Base-by-base conservation (phyloP, 192 early-diverging fungal species). In the Backusella australiensis region DNA sequence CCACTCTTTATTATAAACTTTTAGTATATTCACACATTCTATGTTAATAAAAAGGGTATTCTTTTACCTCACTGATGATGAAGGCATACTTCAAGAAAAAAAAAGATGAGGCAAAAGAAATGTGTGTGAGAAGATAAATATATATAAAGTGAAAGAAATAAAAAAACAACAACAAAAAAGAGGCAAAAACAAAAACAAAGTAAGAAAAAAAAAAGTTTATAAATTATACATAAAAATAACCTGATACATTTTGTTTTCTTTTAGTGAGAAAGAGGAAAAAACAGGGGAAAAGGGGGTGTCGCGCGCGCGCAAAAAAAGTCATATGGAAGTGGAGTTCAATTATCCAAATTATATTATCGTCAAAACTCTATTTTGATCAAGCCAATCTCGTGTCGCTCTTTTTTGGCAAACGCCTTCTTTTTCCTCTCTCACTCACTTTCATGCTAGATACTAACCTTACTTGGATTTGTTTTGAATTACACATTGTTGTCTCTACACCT, bases 291-390 rank as follows among this genome's bases (percentile, higher is more conserved):
- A n/a, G 26, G 26, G 56, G 21, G 56, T 26, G 9, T 19, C 23
- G 21, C 56, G 23, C 21, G 26, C 26, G 56, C 38, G 0, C 42
- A 17, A 44, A 59, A 59, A 21, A 3, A 59, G 53, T 59, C 53
- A 59, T 23, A 59, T 59, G 53, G 53, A 26, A 23, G 53, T 59
- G 53, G 53, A 63, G 26, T 63, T 63, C 56, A 63, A 63, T 63
- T 29, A 63, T 63, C 56, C 26, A 63, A 63, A 63, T 63, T 12
- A 63, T 63, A 63, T 63, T 63, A 63, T 63, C 56, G 56, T 63
- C 56, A 63, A 63, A 63, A 63, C 56, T 63, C 56, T 63, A 63
- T 59, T 59, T 59, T 59, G 56, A 59, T 59, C 56, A 59, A 59
- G 56, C 56, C 21, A 59, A 26, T 23, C 56, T 59, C 56, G 56